phyloP scores from a whole-genome alignment of 805 yeast species.

The Sungouiella blattae region DNA sequence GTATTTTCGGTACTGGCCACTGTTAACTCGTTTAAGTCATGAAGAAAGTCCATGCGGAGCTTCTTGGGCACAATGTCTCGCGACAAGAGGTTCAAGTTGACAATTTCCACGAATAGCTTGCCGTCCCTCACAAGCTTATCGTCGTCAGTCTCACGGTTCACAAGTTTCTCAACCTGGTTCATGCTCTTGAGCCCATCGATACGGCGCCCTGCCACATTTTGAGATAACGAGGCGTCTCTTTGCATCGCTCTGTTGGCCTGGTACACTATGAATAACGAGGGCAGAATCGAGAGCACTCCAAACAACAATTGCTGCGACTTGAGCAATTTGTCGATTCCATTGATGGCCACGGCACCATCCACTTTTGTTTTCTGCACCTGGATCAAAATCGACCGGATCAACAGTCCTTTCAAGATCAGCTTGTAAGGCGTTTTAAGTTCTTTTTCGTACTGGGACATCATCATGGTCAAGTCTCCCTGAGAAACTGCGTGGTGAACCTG shows the following conservation, averaged over 20 bases:
- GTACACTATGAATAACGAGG: constrained; percentile 61
- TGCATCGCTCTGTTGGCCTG: constrained; percentile 31
- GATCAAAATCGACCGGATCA: constrained; percentile 73
- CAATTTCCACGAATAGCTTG: constrained; percentile 60
- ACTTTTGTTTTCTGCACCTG: constrained; percentile 96
- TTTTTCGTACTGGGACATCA: constrained; percentile 76
- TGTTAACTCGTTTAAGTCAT: constrained; percentile 58
- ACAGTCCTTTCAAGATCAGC: constrained; percentile 62
- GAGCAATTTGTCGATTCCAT: constrained; percentile 84
- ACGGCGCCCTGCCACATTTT: constrained; percentile 26
- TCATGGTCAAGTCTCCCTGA: constrained; percentile 74
- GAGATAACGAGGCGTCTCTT: constrained; percentile 30
- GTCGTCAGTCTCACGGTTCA: constrained; percentile 20
- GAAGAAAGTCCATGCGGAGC: constrained; percentile 51
- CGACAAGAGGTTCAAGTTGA: constrained; percentile 53
- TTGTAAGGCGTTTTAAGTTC: constrained; percentile 69
- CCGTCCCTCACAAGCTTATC: constrained; percentile 37
- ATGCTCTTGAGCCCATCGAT: constrained; percentile 41
- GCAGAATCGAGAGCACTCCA: constrained; percentile 86
- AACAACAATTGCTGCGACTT: constrained; percentile 93
- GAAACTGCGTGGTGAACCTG: constrained; percentile 49
- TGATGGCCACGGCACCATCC: constrained; percentile 86
- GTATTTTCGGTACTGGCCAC: constrained; percentile 30
- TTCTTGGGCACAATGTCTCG: constrained; percentile 46
- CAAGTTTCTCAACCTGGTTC: constrained; percentile 57